These are phyloP conservation scores for Plasmodium falciparum DNA, from an alignment of 169 alveolate species.

Conservation along the genomic window DNA sequence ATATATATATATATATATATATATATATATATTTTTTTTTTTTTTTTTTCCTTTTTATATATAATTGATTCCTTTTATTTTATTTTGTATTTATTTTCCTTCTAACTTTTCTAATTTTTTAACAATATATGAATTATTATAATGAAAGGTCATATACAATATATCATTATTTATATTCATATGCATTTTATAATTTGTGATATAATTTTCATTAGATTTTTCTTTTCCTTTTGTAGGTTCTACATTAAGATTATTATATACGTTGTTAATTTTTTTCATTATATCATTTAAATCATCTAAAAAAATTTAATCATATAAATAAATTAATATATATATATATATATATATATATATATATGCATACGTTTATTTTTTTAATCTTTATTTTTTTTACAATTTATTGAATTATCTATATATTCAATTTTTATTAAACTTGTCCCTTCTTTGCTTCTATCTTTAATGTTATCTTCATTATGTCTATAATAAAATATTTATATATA, in stretches of 20 bases:
- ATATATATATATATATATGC: background rate
- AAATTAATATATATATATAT: background rate
- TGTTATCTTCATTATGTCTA: background rate
- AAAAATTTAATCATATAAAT: background rate
- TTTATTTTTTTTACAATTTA: background rate
- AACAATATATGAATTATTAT: slow-evolving; percentile 38
- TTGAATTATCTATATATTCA: slow-evolving; percentile 19
- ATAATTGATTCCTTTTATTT: background rate
- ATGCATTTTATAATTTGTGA: no score
- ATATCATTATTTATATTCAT: slow-evolving; percentile 2
- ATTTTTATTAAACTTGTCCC: slow-evolving; percentile 14
- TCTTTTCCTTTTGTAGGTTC: background rate
- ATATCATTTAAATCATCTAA: slow-evolving; percentile 55
- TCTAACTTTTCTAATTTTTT: slow-evolving; percentile 51
- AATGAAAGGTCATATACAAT: slow-evolving; percentile 28
- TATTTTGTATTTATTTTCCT: background rate
- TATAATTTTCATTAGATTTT: background rate
- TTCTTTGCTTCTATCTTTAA: background rate
- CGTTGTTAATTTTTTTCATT: slow-evolving; percentile 31
- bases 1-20: background rate
- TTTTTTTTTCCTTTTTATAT: background rate
- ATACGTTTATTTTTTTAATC: background rate
- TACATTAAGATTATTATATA: slow-evolving; percentile 1
- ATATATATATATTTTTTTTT: no score
- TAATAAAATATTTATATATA: background rate